Conservation (phyloP, 805 yeast genomes). For the Candida peoriensis region DNA sequence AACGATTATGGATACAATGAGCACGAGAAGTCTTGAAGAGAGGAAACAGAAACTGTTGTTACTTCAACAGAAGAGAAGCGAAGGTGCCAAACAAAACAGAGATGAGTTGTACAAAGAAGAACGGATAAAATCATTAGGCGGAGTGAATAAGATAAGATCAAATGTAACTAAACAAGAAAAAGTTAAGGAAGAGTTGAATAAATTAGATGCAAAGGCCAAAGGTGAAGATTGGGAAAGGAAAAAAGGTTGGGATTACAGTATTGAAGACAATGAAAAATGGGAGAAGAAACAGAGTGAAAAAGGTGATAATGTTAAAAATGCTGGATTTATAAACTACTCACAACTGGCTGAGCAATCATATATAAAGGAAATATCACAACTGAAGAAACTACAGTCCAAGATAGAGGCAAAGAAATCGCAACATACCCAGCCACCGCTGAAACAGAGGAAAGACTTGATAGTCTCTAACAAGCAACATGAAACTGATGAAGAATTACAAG, state of each 20-base stretch:
- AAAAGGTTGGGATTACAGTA: slow-evolving; percentile 50
- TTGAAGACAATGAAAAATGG: slow-evolving; percentile 66
- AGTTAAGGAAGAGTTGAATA: slow-evolving; percentile 35
- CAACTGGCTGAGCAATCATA: slow-evolving; percentile 60
- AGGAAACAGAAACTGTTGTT: slow-evolving; percentile 20
- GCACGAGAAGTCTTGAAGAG: neutral
- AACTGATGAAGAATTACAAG: neutral
- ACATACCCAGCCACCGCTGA: too few species aligned
- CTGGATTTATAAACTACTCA: slow-evolving; percentile 44
- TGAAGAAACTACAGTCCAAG: slow-evolving; percentile 21
- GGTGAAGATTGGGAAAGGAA: slow-evolving; percentile 39
- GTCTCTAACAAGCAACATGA: neutral
- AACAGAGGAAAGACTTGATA: slow-evolving; percentile 9
- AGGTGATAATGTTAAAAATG: slow-evolving; percentile 22
- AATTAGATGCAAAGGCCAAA: slow-evolving; percentile 22
- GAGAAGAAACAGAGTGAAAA: slow-evolving; percentile 34
- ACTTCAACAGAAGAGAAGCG: slow-evolving; percentile 25
- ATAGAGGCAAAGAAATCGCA: slow-evolving; percentile 13
- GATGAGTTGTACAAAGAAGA: slow-evolving; percentile 34
- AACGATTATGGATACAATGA: too few species aligned
- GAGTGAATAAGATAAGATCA: slow-evolving; percentile 23
- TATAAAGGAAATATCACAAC: slow-evolving; percentile 40
- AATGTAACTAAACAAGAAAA: slow-evolving; percentile 28
- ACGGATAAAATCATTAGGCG: slow-evolving; percentile 21
- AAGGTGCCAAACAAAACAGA: slow-evolving; percentile 28